Evolutionary conservation across 2,329 filamentous ascomycete species (phyloP).

Genomic region (Aureobasidium pullulans): DNA sequence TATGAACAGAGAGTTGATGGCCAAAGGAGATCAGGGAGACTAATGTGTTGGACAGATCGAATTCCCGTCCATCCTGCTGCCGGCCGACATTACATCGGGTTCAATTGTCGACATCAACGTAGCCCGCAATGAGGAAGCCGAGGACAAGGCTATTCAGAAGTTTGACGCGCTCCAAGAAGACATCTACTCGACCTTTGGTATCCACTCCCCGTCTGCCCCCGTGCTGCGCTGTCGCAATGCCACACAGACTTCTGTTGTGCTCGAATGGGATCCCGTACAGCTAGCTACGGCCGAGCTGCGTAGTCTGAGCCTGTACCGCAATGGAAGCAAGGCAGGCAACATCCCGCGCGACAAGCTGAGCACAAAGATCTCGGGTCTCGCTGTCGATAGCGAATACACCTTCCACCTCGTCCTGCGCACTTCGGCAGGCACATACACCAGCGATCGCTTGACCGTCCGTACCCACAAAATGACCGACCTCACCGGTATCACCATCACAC

Average conservation of each 20-base stretch:
- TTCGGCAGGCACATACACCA: slow-evolving; percentile 77
- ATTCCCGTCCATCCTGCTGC: slow-evolving; percentile 94
- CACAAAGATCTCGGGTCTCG: slow-evolving; percentile 93
- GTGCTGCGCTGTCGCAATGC: slow-evolving; percentile 88
- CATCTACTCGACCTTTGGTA: slow-evolving; percentile 81
- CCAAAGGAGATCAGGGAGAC: not conserved
- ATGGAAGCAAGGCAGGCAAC: slow-evolving; percentile 91
- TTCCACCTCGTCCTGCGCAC: slow-evolving; percentile 92
- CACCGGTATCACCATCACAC: slow-evolving; percentile 88
- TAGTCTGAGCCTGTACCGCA: slow-evolving; percentile 84
- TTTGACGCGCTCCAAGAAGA: slow-evolving; percentile 83
- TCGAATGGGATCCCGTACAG: slow-evolving; percentile 95
- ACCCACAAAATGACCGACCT: slow-evolving; percentile 99
- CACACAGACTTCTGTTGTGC: slow-evolving; percentile 94
- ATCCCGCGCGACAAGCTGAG: slow-evolving; percentile 88
- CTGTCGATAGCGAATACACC: slow-evolving; percentile 92
- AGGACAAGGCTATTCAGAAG: slow-evolving; percentile 62
- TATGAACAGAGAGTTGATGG: slow-evolving; percentile 41
- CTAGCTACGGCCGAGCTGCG: slow-evolving; percentile 87
- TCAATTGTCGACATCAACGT: slow-evolving; percentile 98
- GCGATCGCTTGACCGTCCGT: slow-evolving; percentile 74
- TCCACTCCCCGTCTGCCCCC: slow-evolving; percentile 66
- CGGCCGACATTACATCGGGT: slow-evolving; percentile 88
- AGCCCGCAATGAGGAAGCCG: slow-evolving; percentile 73
- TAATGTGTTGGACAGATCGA: slow-evolving; percentile 63